These are phyloP conservation scores for Podaxis rugospora DNA, from an alignment of 768 basidiomycete species.

Conservation along the genomic window DNA sequence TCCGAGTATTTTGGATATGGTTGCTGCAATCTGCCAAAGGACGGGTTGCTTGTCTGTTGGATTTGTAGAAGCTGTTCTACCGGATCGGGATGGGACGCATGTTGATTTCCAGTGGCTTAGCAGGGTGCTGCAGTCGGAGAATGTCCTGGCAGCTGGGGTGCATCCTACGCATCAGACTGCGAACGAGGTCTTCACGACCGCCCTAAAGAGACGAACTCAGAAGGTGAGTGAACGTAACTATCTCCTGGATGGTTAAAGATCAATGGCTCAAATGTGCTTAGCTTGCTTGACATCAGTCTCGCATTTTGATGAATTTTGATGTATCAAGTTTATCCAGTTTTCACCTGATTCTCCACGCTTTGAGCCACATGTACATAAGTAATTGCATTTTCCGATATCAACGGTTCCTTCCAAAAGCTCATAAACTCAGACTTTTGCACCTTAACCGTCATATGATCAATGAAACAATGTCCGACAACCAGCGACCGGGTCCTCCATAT, in stretches of 20 bases:
- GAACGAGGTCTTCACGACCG: neutral
- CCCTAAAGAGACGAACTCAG: neutral
- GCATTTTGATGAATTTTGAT: neutral
- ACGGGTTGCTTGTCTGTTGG: neutral
- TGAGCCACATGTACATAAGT: neutral
- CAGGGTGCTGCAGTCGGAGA: neutral
- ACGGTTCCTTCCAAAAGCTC: neutral
- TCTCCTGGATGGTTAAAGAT: neutral
- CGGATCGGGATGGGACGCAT: neutral
- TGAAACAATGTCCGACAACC: neutral
- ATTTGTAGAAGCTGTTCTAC: neutral
- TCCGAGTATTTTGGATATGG: neutral
- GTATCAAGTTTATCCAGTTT: neutral
- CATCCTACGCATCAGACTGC: conserved; percentile 6
- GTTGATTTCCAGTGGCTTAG: conserved; percentile 3
- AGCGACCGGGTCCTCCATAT: neutral
- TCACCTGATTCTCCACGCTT: neutral
- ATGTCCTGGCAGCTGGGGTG: neutral
- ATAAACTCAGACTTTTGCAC: neutral
- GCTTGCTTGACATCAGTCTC: neutral
- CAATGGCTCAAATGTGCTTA: neutral
- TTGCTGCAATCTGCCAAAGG: conserved; percentile 2
- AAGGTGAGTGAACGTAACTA: neutral
- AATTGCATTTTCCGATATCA: neutral
- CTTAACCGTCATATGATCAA: neutral